These are phyloP conservation scores for Penicillium nucicola DNA, from an alignment of 495 filamentous ascomycete genomes.

Conservation along the genomic window DNA sequence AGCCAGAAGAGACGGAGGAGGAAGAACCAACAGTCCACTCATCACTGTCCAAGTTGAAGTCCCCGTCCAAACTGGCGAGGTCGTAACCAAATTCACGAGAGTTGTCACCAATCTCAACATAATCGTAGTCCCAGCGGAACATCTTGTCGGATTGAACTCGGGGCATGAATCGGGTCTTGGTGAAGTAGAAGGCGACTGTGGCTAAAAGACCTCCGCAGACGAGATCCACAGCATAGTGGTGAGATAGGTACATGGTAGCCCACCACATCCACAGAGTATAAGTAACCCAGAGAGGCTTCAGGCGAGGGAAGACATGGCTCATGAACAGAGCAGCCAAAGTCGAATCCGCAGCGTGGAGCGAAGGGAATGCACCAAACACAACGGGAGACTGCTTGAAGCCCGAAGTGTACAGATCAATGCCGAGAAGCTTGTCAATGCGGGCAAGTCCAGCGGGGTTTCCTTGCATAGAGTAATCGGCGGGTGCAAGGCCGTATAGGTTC, in stretches of 20 bases:
- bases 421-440: conserved; percentile 83
- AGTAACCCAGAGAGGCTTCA: conserved; percentile 69
- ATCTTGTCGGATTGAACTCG: conserved; percentile 76
- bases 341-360: conserved; percentile 80
- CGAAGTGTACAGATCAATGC: conserved; percentile 88
- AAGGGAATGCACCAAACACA: conserved; percentile 93
- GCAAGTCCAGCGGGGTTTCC: conserved; percentile 85
- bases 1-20: conserved; percentile 63
- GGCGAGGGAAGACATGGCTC: conserved; percentile 79
- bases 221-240: conserved; percentile 93
- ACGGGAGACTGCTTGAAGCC: conserved; percentile 83
- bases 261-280: conserved; percentile 95
- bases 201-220: conserved; percentile 82
- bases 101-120: conserved; percentile 73
- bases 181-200: conserved; percentile 74
- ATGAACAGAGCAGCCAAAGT: conserved; percentile 91
- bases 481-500: conserved; percentile 80
- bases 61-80: conserved; percentile 51
- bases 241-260: conserved; percentile 97
- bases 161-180: conserved; percentile 75
- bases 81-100: conserved; percentile 54
- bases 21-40: conserved; percentile 75
- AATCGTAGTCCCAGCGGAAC: conserved; percentile 94
- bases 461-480: conserved; percentile 85
- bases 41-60: conserved; percentile 60